Conservation (phyloP, 202 grass and related monocot species). For the Dendrocalamus latiflorus region DNA sequence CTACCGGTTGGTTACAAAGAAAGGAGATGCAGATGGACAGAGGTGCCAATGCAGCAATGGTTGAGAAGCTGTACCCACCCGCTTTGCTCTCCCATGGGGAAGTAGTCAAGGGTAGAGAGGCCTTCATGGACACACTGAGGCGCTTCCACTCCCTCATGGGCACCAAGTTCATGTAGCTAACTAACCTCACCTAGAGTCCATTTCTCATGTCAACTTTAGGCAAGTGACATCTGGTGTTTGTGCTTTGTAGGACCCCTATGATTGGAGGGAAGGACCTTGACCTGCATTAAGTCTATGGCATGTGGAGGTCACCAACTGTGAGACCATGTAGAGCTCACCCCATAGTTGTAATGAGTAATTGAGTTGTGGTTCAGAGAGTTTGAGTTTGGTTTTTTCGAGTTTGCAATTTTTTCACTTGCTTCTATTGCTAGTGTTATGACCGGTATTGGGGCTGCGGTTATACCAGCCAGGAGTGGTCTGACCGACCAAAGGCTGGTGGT, state of each 20-base stretch:
- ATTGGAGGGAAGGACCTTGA: conserved; percentile 57
- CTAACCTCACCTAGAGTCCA: no score
- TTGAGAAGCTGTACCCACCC: conserved; percentile 39
- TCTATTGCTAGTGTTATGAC: no score
- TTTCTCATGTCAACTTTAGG: no score
- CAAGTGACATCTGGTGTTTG: not conserved
- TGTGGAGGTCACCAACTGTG: conserved; percentile 36
- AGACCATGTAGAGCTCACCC: no score
- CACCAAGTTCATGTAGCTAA: conserved; percentile 42
- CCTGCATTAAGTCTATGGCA: conserved; percentile 37
- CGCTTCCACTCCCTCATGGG: conserved; percentile 46
- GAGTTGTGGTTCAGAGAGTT: no score
- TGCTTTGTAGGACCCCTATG: conserved; percentile 38
- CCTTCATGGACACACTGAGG: conserved; percentile 46
- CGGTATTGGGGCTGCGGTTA: no score
- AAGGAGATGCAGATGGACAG: conserved; percentile 2
- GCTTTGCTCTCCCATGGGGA: conserved; percentile 39
- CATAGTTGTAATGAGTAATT: no score
- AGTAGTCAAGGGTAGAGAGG: not conserved
- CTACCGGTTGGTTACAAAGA: not conserved
- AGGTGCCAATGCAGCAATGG: not conserved
- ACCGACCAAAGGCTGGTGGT: no score
- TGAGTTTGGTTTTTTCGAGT: no score
- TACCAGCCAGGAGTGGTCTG: no score
- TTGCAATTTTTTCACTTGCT: no score